phyloP scores from a whole-genome alignment of 306 rosid species.

The Biancaea sappan region DNA sequence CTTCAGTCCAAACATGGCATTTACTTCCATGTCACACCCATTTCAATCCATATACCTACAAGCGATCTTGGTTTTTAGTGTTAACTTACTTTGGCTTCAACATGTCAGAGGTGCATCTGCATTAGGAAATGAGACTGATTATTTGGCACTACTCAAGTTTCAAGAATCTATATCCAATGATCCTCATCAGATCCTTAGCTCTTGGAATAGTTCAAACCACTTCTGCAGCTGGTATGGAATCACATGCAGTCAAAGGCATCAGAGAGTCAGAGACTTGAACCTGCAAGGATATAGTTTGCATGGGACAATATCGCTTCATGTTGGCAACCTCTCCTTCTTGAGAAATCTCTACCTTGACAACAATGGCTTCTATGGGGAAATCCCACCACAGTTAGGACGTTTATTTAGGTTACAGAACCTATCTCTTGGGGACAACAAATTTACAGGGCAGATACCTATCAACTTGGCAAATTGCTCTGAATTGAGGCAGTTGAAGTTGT shows the following conservation, averaged over 20 bases:
- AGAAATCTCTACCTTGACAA: neutral
- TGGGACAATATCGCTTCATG: neutral
- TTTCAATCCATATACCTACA: neutral
- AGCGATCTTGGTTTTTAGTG: neutral
- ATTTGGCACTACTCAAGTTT: neutral
- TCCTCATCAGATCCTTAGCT: neutral
- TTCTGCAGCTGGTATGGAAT: neutral
- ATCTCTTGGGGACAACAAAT: neutral
- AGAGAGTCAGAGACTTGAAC: neutral
- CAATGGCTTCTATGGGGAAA: neutral
- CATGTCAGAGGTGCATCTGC: neutral
- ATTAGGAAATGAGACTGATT: slow-evolving; percentile 23
- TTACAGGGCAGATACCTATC: neutral
- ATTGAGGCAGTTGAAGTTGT: neutral
- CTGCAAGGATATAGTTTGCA: neutral
- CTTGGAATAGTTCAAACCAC: neutral
- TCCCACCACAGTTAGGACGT: neutral
- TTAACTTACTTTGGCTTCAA: neutral
- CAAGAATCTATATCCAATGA: neutral
- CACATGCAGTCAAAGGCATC: neutral
- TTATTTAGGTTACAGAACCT: neutral
- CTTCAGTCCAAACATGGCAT: neutral
- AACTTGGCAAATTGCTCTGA: neutral
- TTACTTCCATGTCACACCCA: neutral
- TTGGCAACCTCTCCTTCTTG: slow-evolving; percentile 15